phyloP scores from a whole-genome alignment of 1,284 basidiomycete species.

The Heimioporus retisporus region DNA sequence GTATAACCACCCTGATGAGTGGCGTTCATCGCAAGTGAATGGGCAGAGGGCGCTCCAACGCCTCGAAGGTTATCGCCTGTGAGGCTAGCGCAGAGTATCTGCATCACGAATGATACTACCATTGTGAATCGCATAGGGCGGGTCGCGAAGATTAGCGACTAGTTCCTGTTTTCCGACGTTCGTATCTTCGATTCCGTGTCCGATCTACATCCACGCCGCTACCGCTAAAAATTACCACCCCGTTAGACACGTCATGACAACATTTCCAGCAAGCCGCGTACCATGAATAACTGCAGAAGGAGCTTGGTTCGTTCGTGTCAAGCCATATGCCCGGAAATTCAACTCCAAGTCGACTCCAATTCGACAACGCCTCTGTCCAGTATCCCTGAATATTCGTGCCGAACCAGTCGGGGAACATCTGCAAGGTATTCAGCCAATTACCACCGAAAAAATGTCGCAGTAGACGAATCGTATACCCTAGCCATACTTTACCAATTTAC shows the following conservation, averaged over 20 bases:
- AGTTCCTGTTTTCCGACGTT: conserved; percentile 49
- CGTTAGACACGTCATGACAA: conserved; percentile 46
- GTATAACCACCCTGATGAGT: conserved; percentile 48
- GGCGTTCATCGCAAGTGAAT: conserved; percentile 47
- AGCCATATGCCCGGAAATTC: conserved; percentile 78
- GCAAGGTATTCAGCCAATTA: background rate
- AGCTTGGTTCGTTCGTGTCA: conserved; percentile 78
- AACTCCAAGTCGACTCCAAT: conserved; percentile 67
- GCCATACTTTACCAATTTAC: conserved; percentile 75
- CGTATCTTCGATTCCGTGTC: conserved; percentile 8
- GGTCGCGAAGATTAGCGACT: conserved; percentile 60
- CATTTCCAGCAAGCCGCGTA: conserved; percentile 47
- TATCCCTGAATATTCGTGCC: conserved; percentile 61
- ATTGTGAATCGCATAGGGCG: conserved; percentile 79
- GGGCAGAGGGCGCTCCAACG: conserved; percentile 31
- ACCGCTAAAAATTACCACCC: too few relatives aligned
- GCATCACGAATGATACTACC: conserved; percentile 46
- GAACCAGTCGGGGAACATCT: conserved; percentile 79
- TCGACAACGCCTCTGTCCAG: conserved; percentile 66
- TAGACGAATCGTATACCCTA: conserved; percentile 54
- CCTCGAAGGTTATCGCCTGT: conserved; percentile 15
- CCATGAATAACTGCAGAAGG: conserved; percentile 73
- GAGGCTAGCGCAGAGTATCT: background rate
- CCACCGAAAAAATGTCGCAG: background rate
- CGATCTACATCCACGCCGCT: too few relatives aligned